Base-by-base conservation (phyloP, 2,329 filamentous ascomycete genomes). In the Ophiostoma sp. region DNA sequence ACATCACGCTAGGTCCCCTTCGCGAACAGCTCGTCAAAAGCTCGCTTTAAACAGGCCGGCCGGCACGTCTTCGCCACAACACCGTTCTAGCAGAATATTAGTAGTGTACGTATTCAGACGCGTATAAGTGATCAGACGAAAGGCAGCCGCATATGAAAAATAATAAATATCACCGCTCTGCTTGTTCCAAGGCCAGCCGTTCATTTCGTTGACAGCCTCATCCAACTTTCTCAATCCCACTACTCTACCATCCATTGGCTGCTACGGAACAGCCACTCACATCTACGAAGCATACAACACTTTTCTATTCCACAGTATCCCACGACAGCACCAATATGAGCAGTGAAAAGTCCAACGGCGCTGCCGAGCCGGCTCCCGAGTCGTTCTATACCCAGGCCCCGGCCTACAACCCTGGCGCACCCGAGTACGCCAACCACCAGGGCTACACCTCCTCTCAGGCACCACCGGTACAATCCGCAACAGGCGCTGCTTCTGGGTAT, bases 331-430 rank as follows among this genome's bases (percentile, higher is more conserved):
- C 18, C 41, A 64, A 41, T 14, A 66, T 66, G 65, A 45, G 40
- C 41, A 12, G 27, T 18, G 52, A 60, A n/a, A 58, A 58, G 18
- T 8, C n/a, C 18, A 44, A 40, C 7, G 65, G 8, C 14, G 65
- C 16, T 38, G 64, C n/a, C 45, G 60, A 55, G 14, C 16, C 66
- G 45, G 60, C 63, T 12, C 66, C 66, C 60, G 66, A 67, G 62
- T 64, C 66, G 47, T 64, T 42, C 49, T 67, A 67, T 18, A 45
- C 66, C 1, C 67, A 68, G 44, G 18, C 73, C 68, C 72, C 73
- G 2, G 8, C 45, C 2, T 74, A 74, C 71, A 66, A 74, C 47
- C 71, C 74, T 1, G 65, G 69, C 5, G 66, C 73, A 6, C 72
- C 72, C 2, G 70, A 74, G 18, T 73, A 69, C 9, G 71, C 73